Conservation (phyloP, 1,139 yeast species). For the Lizanozyma gosingica region DNA sequence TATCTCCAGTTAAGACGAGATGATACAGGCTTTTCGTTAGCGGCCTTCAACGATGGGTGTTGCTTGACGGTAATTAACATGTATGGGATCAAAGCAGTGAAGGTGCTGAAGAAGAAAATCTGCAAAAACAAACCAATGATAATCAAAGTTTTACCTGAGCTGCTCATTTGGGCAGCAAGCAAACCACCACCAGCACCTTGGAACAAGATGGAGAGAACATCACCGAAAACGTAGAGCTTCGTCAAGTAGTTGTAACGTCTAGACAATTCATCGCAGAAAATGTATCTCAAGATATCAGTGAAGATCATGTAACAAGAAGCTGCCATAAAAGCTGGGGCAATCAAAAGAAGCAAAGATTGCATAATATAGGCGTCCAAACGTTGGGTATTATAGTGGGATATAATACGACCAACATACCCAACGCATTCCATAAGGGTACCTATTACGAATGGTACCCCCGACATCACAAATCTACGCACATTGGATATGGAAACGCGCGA, state of each 20-base stretch:
- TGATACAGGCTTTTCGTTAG: slow-evolving; percentile 5
- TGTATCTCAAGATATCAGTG: slow-evolving; percentile 21
- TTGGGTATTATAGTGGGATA: slow-evolving; percentile 11
- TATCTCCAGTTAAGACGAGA: slow-evolving; percentile 9
- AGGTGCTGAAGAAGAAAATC: slow-evolving; percentile 24
- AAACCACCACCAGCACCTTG: slow-evolving; percentile 39
- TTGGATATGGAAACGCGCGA: too few relatives aligned
- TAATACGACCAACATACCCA: slow-evolving; percentile 26
- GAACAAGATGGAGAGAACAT: slow-evolving; percentile 27
- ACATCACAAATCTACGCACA: too few relatives aligned
- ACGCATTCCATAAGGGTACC: slow-evolving; percentile 19
- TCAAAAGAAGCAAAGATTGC: slow-evolving; percentile 25
- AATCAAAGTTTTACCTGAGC: slow-evolving; percentile 15
- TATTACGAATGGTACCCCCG: slow-evolving; percentile 13
- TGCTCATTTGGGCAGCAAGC: slow-evolving; percentile 13
- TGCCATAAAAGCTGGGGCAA: slow-evolving; percentile 37
- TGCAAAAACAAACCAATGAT: slow-evolving; percentile 27
- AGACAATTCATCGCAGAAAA: slow-evolving; percentile 18
- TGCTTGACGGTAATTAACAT: background rate
- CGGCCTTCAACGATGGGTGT: too few relatives aligned
- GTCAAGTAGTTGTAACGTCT: slow-evolving; percentile 24
- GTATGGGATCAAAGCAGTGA: slow-evolving; percentile 8
- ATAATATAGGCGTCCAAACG: slow-evolving; percentile 20
- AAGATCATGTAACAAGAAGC: slow-evolving; percentile 38
- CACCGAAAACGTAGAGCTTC: slow-evolving; percentile 35